Evolutionary conservation across 805 yeast species (phyloP).

Genomic region (Yamadazyma philogaea): DNA sequence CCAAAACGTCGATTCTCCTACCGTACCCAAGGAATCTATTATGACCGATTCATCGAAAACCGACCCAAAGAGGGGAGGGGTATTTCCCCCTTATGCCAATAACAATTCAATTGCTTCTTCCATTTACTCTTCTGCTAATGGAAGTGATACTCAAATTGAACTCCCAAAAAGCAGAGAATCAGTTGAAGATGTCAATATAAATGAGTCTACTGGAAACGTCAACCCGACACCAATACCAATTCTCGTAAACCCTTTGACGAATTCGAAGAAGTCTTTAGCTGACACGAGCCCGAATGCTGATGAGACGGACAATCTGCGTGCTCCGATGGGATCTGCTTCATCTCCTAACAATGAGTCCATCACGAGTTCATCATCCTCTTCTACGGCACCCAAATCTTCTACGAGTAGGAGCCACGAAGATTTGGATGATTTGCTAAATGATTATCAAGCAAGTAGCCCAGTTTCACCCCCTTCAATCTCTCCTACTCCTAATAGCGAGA

Average conservation of each 20-base stretch:
- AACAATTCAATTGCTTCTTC: constrained; percentile 3
- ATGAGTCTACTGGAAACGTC: neutral
- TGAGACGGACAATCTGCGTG: neutral
- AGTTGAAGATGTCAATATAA: neutral
- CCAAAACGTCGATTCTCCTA: constrained; percentile 1
- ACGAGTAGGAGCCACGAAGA: constrained; percentile 6
- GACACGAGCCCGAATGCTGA: neutral
- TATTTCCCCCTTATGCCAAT: neutral
- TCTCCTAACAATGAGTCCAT: constrained; percentile 5
- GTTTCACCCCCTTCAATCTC: constrained; percentile 6
- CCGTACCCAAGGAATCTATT: neutral
- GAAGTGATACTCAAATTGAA: neutral
- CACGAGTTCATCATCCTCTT: constrained; percentile 9
- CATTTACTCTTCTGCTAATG: constrained; percentile 4
- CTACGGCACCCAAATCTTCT: constrained; percentile 10
- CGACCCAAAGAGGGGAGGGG: neutral
- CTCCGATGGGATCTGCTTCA: constrained; percentile 1
- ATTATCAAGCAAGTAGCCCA: constrained; percentile 15
- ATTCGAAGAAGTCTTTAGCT: neutral
- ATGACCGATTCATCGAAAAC: neutral
- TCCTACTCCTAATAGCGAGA: neutral
- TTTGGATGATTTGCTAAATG: constrained; percentile 15
- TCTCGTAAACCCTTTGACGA: neutral
- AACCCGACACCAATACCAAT: constrained; percentile 7
- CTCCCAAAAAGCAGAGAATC: neutral